phyloP scores from a whole-genome alignment of 1,284 basidiomycete species.

The Amylostereum areolatum region DNA sequence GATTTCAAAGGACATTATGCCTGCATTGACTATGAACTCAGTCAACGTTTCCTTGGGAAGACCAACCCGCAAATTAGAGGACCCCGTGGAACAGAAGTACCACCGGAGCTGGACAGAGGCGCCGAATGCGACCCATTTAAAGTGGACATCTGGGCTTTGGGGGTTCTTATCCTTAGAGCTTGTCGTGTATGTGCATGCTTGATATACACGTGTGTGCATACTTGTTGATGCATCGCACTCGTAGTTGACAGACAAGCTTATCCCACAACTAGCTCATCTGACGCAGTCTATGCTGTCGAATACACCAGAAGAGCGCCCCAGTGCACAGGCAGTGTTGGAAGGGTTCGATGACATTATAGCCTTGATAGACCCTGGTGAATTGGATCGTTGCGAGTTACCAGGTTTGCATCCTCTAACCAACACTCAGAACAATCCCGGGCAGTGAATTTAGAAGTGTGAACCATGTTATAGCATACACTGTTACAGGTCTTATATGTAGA shows the following conservation, averaged over 20 bases:
- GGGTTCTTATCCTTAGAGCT: constrained; percentile 52
- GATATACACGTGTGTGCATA: not conserved
- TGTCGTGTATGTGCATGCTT: constrained; percentile 43
- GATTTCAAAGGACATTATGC: constrained; percentile 58
- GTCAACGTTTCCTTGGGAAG: constrained; percentile 40
- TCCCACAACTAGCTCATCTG: constrained; percentile 51
- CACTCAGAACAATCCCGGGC: too few species aligned
- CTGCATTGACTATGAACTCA: constrained; percentile 70
- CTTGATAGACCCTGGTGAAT: constrained; percentile 19
- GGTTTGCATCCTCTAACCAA: constrained; percentile 1
- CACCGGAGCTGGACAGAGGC: constrained; percentile 60
- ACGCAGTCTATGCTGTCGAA: constrained; percentile 51
- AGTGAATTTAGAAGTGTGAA: too few species aligned
- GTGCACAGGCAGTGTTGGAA: constrained; percentile 37
- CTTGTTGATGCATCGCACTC: constrained; percentile 33
- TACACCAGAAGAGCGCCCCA: constrained; percentile 45
- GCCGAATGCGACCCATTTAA: constrained; percentile 56
- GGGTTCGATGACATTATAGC: constrained; percentile 42
- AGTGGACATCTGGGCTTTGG: constrained; percentile 66
- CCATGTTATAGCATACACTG: too few species aligned
- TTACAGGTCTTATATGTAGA: too few species aligned
- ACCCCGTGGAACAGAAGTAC: constrained; percentile 54
- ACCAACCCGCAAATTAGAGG: constrained; percentile 33
- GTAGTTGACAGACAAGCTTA: constrained; percentile 28
- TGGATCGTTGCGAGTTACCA: not conserved